A percentile compares a stretch with the other conserved stretches of the same genome.
phyloP scores from a whole-genome alignment of 768 basidiomycete species.

The Amanita inopinata region DNA sequence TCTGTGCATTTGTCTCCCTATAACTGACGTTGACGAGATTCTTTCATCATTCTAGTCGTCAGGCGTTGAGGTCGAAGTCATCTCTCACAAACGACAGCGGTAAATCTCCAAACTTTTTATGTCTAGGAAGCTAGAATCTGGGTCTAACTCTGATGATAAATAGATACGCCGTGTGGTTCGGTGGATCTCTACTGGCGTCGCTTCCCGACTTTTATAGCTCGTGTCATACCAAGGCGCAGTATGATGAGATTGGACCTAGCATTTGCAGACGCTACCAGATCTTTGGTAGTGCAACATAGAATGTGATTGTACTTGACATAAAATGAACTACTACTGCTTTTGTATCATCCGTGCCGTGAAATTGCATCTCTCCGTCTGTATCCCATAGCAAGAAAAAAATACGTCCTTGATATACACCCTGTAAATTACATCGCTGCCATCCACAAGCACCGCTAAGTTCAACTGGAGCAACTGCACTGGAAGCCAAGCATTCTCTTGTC shows the following conservation, averaged over 20 bases:
- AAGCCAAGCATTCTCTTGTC: constrained; percentile 73
- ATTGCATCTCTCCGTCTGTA: no score
- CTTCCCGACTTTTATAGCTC: constrained; percentile 92
- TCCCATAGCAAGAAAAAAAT: no score
- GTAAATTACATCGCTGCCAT: no score
- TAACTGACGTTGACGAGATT: not conserved
- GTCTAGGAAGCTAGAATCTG: no score
- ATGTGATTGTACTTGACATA: no score
- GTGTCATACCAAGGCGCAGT: constrained; percentile 91
- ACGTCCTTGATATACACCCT: no score
- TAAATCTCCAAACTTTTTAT: constrained; percentile 22
- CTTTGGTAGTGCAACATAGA: constrained; percentile 78
- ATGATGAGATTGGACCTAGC: constrained; percentile 87
- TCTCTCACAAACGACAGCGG: constrained; percentile 95
- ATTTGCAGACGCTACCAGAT: constrained; percentile 91
- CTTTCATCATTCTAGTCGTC: constrained; percentile 55
- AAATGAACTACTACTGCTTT: no score
- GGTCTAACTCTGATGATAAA: constrained; percentile 9
- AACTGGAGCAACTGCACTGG: constrained; percentile 92
- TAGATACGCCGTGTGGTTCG: constrained; percentile 96
- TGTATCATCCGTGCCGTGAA: no score
- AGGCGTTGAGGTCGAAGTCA: constrained; percentile 96
- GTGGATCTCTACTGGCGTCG: constrained; percentile 89
- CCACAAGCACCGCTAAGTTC: constrained; percentile 13
- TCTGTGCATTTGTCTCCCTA: constrained; percentile 1